Percentiles rank a stretch among this genome's conserved stretches.
These are phyloP conservation scores for Cercophora samala DNA, from an alignment of 495 filamentous ascomycete genomes.

Conservation along the genomic window DNA sequence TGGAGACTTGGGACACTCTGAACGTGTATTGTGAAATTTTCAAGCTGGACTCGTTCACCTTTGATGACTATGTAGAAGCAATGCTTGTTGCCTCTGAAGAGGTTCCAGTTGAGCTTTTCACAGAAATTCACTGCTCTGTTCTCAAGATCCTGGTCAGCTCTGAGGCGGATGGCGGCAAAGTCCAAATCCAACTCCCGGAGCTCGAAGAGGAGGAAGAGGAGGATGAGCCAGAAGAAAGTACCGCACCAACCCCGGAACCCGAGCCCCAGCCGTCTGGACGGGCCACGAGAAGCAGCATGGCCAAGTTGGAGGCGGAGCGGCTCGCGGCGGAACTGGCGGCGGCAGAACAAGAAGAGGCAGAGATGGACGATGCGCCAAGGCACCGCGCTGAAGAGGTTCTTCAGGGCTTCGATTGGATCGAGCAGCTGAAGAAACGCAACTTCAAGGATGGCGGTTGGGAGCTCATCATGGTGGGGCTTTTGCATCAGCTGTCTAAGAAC, in stretches of 20 bases:
- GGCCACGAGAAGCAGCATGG: conserved; percentile 79
- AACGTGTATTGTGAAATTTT: conserved; percentile 95
- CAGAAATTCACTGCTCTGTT: conserved; percentile 87
- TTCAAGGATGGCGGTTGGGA: conserved; percentile 92
- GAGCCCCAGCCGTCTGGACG: conserved; percentile 61
- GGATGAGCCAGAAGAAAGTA: conserved; percentile 58
- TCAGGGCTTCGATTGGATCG: conserved; percentile 73
- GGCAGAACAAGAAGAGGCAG: conserved; percentile 41
- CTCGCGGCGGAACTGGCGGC: conserved; percentile 54
- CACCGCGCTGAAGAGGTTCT: conserved; percentile 82
- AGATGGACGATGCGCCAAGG: conserved; percentile 42
- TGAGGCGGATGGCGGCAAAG: conserved; percentile 68
- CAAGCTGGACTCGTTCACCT: conserved; percentile 91
- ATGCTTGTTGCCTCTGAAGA: conserved; percentile 76
- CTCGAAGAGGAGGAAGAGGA: conserved; percentile 60
- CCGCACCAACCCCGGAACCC: conserved; percentile 63
- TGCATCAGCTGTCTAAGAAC: conserved; percentile 78
- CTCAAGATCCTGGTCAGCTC: conserved; percentile 81
- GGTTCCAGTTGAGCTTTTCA: conserved; percentile 79
- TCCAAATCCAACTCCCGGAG: conserved; percentile 76
- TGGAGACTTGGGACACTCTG: conserved; percentile 93
- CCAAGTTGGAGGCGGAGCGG: conserved; percentile 70
- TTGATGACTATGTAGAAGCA: conserved; percentile 92
- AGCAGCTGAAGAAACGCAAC: conserved; percentile 74
- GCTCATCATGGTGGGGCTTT: conserved; percentile 77